Base-by-base conservation (phyloP, 495 filamentous ascomycete genomes). In the Hypoxylon fragiforme region DNA sequence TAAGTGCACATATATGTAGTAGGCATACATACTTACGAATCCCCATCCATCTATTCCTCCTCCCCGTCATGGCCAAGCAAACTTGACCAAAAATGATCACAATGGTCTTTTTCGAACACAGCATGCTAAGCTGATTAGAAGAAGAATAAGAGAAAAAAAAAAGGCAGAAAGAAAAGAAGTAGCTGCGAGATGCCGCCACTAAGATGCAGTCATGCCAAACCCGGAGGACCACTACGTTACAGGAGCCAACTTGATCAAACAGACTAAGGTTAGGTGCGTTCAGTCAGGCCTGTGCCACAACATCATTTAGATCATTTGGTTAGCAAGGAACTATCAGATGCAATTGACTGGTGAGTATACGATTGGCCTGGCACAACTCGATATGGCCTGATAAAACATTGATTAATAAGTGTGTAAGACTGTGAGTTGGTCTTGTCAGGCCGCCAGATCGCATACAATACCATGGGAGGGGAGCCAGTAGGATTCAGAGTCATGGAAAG, bases 171-270 rank as follows among this genome's bases (percentile, higher is more conserved):
- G n/a, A n/a, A n/a, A n/a, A n/a, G n/a, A n/a, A n/a, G n/a, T n/a
- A n/a, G 16, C 51, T 61, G 57, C 46, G 31, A 55, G 57, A 61
- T 55, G 37, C 57, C 45, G 57, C 36, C 37, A 56, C 42, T 50
- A 21, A 39, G 44, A 43, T 50, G 45, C 45, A 47, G 46, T 28
- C 35, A 41, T 47, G 41, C 44, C 38, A 39, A 50, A 14, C 41
- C 47, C 42, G 50, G 28, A 40, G 11, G 34, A 11, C 36, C 46
- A 49, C 32, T 62, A 62, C 52, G 58, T 62, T 62, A 51, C 58
- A 62, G 43, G 47, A 28, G 37, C 44, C 30, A 20, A 38, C 43
- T 49, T 21, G 32, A 49, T 53, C 52, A 53, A 45, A 51, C 58
- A 42, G 47, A 42, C 19, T 49, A n/a, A n/a, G n/a, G n/a, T n/a